Evolutionary conservation across 805 yeast species (phyloP), one percentile per base, ranked within the genome.

Genomic region (Pichia occidentalis): DNA sequence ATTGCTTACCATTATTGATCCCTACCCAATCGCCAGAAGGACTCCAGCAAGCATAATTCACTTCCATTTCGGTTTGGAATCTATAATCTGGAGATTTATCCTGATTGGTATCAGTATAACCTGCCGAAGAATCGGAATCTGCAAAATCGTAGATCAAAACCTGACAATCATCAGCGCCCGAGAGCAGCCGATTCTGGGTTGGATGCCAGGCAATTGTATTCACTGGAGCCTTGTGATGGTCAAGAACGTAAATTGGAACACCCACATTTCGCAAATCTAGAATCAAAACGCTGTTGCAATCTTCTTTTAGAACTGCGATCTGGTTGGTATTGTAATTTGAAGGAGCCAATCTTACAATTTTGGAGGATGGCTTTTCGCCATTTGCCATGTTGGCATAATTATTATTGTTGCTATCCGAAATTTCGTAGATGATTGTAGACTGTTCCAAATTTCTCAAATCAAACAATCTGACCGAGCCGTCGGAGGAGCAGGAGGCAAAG

Each of bases 401-500:
- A 21, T 5, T 30, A 19, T 17, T 10, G 19, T 16, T 28, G 10
- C 14, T 24, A 63, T 52, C 12, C 35, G 65, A 74, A 10, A 86
- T 86, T 55, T 92, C 98, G 58, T 85, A 92, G 12, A 92, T 81
- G 49, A 92, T 92, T 2, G 98, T 90, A 13, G 95, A 84, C 58
- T 88, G 97, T 43, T 92, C 97, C 35, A 90, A 64, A 7, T 88
- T 71, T 40, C 98, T 64, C 43, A 92, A 67, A 54, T 92, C 98
- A 59, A 92, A 92, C 7, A 92, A 83, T 29, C 98, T 69, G 56
- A 88, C 85, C 13, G 94, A 81, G 0, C 98, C 98, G 61, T 92
- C 98, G 37, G 87, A 88, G 2, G 97, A 95, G 38, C 90, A 95
- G 38, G 92, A 81, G 33, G 95, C 85, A 61, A 92, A 92, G 20